Evolutionary conservation across 1,139 yeast species (phyloP).

Genomic region (Sugiyamaella xylanicola): DNA sequence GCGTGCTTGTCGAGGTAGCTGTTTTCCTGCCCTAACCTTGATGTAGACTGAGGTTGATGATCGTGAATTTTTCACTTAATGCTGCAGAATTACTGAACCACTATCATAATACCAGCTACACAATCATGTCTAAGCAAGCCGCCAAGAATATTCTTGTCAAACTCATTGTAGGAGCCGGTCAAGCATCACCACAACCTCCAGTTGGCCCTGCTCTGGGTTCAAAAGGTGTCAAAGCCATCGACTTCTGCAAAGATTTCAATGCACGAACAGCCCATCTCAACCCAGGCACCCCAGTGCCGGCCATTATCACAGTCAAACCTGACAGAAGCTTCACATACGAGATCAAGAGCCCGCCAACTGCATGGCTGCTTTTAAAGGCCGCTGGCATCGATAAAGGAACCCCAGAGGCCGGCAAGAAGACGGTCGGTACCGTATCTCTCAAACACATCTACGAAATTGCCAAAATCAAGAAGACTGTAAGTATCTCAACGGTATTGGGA

Average conservation of each 20-base stretch:
- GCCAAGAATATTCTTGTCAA: slow-evolving; percentile 64
- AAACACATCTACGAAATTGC: slow-evolving; percentile 96
- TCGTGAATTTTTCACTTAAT: slow-evolving; percentile 8
- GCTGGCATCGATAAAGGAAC: slow-evolving; percentile 83
- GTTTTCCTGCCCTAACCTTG: slow-evolving; percentile 2
- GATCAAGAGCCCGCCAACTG: slow-evolving; percentile 89
- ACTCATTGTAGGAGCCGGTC: slow-evolving; percentile 96
- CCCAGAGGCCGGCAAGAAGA: slow-evolving; percentile 45
- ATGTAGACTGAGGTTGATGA: background rate
- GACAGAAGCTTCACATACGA: slow-evolving; percentile 88
- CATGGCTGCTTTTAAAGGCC: slow-evolving; percentile 81
- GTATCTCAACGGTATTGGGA: slow-evolving; percentile 13
- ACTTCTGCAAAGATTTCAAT: slow-evolving; percentile 96
- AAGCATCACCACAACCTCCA: slow-evolving; percentile 99
- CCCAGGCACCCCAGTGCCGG: slow-evolving; percentile 91
- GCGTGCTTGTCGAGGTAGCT: too few relatives aligned
- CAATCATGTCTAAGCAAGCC: slow-evolving; percentile 23
- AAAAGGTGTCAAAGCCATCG: slow-evolving; percentile 97
- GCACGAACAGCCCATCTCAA: slow-evolving; percentile 88
- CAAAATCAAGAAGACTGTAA: slow-evolving; percentile 73
- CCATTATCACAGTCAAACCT: slow-evolving; percentile 81
- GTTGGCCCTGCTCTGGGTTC: slow-evolving; percentile 99
- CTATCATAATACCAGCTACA: too few relatives aligned
- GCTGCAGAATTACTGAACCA: background rate
- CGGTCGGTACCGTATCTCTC: slow-evolving; percentile 73